phyloP scores from a whole-genome alignment of 306 rosid species.

The Rubus parviflorus region DNA sequence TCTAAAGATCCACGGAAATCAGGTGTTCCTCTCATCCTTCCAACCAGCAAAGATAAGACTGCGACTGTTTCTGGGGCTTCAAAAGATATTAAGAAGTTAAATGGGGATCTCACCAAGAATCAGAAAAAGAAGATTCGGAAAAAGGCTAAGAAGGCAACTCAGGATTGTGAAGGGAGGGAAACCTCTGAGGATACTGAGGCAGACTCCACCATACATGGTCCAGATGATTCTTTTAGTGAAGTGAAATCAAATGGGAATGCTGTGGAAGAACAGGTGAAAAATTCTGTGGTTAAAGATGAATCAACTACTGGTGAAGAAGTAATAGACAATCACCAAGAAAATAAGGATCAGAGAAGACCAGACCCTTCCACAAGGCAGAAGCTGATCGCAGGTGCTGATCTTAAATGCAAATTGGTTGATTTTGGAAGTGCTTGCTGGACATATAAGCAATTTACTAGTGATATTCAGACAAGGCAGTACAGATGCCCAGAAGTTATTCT shows the following conservation, averaged over 20 bases:
- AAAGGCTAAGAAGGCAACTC: conserved; percentile 74
- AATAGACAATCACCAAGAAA: conserved; percentile 40
- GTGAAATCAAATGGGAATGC: conserved; percentile 42
- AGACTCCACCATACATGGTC: conserved; percentile 39
- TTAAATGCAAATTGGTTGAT: conserved; percentile 83
- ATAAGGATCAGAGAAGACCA: conserved; percentile 50
- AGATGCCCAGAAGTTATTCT: conserved; percentile 89
- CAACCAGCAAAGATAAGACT: conserved; percentile 46
- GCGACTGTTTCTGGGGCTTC: conserved; percentile 36
- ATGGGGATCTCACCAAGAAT: conserved; percentile 66
- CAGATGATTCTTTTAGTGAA: conserved; percentile 36
- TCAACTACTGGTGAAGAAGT: conserved; percentile 36
- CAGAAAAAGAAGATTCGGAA: conserved; percentile 77
- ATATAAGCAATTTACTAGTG: conserved; percentile 75
- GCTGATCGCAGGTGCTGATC: conserved; percentile 56
- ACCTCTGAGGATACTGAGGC: conserved; percentile 48
- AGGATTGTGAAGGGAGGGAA: conserved; percentile 62
- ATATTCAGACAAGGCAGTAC: conserved; percentile 89
- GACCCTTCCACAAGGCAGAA: conserved; percentile 61
- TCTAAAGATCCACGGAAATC: conserved; percentile 80
- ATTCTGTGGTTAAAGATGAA: conserved; percentile 39
- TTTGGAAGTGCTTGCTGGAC: conserved; percentile 97
- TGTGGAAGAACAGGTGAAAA: conserved; percentile 42
- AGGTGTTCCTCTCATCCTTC: conserved; percentile 61
- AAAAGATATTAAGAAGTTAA: conserved; percentile 50